Conservation (phyloP, 1,139 yeast species). For the Zygosaccharomyces pseudobailii region DNA sequence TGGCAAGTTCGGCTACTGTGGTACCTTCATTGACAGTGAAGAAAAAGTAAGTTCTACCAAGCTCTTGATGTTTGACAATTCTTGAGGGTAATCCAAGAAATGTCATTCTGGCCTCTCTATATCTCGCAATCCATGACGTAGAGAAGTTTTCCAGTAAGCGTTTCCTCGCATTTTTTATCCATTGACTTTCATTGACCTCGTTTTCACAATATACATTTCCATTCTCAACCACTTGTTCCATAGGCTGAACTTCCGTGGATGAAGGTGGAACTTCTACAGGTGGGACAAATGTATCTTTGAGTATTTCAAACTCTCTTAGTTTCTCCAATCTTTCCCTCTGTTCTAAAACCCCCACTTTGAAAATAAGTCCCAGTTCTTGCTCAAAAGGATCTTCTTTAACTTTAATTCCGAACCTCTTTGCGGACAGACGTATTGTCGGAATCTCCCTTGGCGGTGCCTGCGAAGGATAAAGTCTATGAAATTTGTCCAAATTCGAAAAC, state of each 20-base stretch:
- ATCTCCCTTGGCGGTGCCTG: slow-evolving; percentile 43
- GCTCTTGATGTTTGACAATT: slow-evolving; percentile 14
- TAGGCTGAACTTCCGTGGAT: background rate
- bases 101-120: slow-evolving; percentile 42
- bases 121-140: slow-evolving; percentile 52
- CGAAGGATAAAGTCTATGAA: slow-evolving; percentile 39
- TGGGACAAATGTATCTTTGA: slow-evolving; percentile 6
- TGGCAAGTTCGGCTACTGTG: slow-evolving; percentile 28
- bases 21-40: slow-evolving; percentile 22
- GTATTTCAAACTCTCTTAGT: slow-evolving; percentile 45
- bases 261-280: background rate
- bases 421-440: slow-evolving; percentile 50
- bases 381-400: slow-evolving; percentile 76
- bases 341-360: slow-evolving; percentile 65
- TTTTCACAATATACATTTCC: slow-evolving; percentile 1
- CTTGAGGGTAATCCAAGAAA: slow-evolving; percentile 35
- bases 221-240: background rate
- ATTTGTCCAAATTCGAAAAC: slow-evolving; percentile 40
- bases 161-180: slow-evolving; percentile 11
- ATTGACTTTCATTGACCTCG: background rate
- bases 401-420: slow-evolving; percentile 40
- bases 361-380: slow-evolving; percentile 65
- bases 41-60: slow-evolving; percentile 18
- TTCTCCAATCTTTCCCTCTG: slow-evolving; percentile 61
- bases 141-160: slow-evolving; percentile 42